A percentile compares a stretch with the other conserved stretches of the same genome.
Evolutionary conservation across 345 rosid species (phyloP).

Genomic region (Salix suchowensis): DNA sequence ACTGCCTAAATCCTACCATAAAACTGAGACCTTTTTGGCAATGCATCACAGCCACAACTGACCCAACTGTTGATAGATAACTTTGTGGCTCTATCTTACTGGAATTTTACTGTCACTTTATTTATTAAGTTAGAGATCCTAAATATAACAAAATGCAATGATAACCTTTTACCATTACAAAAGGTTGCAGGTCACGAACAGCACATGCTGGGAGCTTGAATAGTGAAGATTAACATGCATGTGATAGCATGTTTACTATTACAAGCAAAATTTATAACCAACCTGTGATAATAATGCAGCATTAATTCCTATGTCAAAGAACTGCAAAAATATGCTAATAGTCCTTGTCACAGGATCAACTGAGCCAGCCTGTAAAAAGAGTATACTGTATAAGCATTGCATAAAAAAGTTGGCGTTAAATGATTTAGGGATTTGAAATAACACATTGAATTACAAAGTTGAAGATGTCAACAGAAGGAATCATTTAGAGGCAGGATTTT

Average conservation of each 20-base stretch:
- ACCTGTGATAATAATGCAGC: conserved; percentile 90
- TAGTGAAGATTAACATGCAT: neutral
- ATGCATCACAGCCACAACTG: neutral
- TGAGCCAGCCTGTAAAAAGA: conserved; percentile 75
- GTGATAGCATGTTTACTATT: neutral
- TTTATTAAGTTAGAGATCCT: neutral
- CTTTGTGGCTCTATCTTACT: neutral
- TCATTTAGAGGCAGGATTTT: conserved; percentile 4
- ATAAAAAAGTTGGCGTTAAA: neutral
- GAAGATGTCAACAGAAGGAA: conserved; percentile 1
- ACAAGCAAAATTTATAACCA: conserved; percentile 5
- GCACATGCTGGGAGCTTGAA: neutral
- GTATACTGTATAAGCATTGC: neutral
- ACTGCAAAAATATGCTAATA: conserved; percentile 80
- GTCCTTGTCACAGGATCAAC: conserved; percentile 93
- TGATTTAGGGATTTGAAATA: neutral
- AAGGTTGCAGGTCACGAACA: neutral
- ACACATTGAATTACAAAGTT: neutral
- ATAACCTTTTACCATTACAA: neutral
- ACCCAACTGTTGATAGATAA: neutral
- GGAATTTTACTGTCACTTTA: neutral
- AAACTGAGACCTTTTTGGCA: neutral
- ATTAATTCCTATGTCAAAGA: conserved; percentile 89
- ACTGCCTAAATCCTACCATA: neutral
- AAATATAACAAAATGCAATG: neutral